Percentiles rank a stretch among this genome's conserved stretches.
Evolutionary conservation across 2,329 filamentous ascomycete genomes (phyloP).

Genomic region (Shiraia bambusicola): DNA sequence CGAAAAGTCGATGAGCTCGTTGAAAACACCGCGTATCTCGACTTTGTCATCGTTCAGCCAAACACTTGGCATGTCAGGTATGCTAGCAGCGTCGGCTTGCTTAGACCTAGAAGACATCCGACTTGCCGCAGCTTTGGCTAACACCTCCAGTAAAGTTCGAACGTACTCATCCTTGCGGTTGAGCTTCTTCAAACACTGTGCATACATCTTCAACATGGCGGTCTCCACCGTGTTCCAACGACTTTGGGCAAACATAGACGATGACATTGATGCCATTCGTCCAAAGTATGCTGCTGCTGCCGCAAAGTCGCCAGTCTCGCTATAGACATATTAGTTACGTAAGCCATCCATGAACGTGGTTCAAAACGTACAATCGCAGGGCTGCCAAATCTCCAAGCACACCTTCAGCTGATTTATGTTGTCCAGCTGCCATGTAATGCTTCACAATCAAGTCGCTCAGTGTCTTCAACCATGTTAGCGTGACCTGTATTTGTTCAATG

Average conservation of each 20-base stretch:
- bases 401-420: conserved; percentile 73
- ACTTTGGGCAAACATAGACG: conserved; percentile 69
- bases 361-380: conserved; percentile 62
- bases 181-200: conserved; percentile 76
- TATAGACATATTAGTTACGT: conserved; percentile 12
- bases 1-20: conserved; percentile 52
- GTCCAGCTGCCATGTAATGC: conserved; percentile 78
- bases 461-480: conserved; percentile 62
- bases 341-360: not conserved
- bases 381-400: conserved; percentile 83
- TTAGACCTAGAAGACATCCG: conserved; percentile 30
- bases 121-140: conserved; percentile 62
- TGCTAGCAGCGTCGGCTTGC: conserved; percentile 9
- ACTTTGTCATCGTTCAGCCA: conserved; percentile 46
- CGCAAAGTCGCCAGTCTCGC: conserved; percentile 68
- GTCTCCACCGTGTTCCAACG: conserved; percentile 80
- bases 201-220: conserved; percentile 83
- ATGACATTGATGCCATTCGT: conserved; percentile 70
- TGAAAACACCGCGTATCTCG: conserved; percentile 41
- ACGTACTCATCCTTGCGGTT: conserved; percentile 78
- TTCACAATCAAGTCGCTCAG: conserved; percentile 83
- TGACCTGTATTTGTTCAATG: not conserved
- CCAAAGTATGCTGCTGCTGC: conserved; percentile 77
- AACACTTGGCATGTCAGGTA: conserved; percentile 13
- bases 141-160: conserved; percentile 70